phyloP scores from a whole-genome alignment of 352 stramenopile species.

The Phytophthora chlamydospora region DNA sequence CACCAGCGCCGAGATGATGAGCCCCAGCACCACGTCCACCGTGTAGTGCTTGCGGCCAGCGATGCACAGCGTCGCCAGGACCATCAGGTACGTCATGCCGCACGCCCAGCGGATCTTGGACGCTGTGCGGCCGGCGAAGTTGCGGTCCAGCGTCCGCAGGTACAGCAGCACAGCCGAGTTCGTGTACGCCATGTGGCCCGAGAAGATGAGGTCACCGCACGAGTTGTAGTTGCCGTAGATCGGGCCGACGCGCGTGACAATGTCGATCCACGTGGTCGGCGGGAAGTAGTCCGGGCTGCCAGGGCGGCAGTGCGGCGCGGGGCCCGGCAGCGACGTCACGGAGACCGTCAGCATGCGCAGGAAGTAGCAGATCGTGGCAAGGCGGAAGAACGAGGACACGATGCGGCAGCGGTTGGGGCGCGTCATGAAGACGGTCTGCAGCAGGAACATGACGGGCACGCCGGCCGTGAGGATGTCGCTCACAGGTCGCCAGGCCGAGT shows the following conservation, averaged over 20 bases:
- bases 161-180: conserved; percentile 73
- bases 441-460: conserved; percentile 64
- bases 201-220: conserved; percentile 82
- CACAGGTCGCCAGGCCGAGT: conserved; percentile 66
- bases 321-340: conserved; percentile 72
- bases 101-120: conserved; percentile 61
- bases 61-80: conserved; percentile 63
- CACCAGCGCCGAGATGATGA: conserved; percentile 67
- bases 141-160: conserved; percentile 63
- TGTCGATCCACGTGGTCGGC: conserved; percentile 72
- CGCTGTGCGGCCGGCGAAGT: conserved; percentile 42
- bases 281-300: conserved; percentile 63
- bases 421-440: conserved; percentile 58
- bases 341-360: conserved; percentile 69
- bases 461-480: conserved; percentile 71
- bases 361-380: conserved; percentile 75
- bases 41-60: conserved; percentile 80
- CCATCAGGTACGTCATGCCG: conserved; percentile 55
- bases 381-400: conserved; percentile 70
- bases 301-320: conserved; percentile 66
- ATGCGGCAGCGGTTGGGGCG: conserved; percentile 55
- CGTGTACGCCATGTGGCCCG: conserved; percentile 77
- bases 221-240: conserved; percentile 83
- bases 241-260: conserved; percentile 69
- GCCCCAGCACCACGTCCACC: conserved; percentile 74